Evolutionary conservation across 176 grass and related monocot species (phyloP).

Genomic region (Raddia distichophylla): DNA sequence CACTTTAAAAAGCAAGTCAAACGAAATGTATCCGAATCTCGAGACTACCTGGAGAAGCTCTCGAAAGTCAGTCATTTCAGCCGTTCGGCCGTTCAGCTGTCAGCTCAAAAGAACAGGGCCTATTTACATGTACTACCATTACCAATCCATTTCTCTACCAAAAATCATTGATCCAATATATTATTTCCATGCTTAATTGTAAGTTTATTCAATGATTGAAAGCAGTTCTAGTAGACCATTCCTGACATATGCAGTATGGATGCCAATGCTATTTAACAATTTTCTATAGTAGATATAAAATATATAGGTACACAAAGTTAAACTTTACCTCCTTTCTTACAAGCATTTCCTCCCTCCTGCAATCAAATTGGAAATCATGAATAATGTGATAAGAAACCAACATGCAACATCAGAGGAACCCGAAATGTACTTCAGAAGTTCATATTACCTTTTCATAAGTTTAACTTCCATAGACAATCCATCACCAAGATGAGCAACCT

Average conservation of each 20-base stretch:
- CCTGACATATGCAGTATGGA: slow-evolving; percentile 19
- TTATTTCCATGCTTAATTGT: not conserved
- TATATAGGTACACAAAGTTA: slow-evolving; percentile 11
- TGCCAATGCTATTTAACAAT: slow-evolving; percentile 12
- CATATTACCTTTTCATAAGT: slow-evolving; percentile 85
- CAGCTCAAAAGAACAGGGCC: too few species aligned
- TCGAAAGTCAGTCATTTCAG: too few species aligned
- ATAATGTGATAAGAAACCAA: slow-evolving; percentile 33
- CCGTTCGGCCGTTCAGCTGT: too few species aligned
- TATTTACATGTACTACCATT: slow-evolving; percentile 4
- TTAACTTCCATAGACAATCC: slow-evolving; percentile 94
- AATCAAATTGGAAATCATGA: slow-evolving; percentile 37
- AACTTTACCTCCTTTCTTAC: slow-evolving; percentile 80
- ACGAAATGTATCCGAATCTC: too few species aligned
- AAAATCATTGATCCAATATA: not conserved
- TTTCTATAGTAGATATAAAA: slow-evolving; percentile 4
- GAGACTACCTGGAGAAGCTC: too few species aligned
- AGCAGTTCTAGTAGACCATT: not conserved
- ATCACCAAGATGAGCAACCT: slow-evolving; percentile 92
- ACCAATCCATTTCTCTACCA: not conserved
- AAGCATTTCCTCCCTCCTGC: slow-evolving; percentile 86
- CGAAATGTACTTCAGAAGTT: slow-evolving; percentile 16
- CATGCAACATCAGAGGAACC: slow-evolving; percentile 15
- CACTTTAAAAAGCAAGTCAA: too few species aligned
- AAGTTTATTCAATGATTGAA: slow-evolving; percentile 3